Percentiles rank a stretch among this genome's conserved stretches.
Evolutionary conservation across 441 rosid species (phyloP).

Genomic region (Euphorbia corollata): DNA sequence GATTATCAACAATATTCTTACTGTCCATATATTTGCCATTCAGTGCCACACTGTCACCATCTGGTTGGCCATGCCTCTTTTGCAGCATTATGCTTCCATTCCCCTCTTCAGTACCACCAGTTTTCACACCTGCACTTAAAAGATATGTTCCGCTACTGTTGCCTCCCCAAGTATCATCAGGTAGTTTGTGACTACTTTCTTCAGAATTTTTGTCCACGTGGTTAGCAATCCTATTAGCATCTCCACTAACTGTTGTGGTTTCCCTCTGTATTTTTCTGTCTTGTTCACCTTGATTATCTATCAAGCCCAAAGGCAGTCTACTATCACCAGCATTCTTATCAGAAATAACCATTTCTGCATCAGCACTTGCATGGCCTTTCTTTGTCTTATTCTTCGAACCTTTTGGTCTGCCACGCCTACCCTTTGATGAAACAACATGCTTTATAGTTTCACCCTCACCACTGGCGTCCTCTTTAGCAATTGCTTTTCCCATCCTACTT

Average conservation of each 20-base stretch:
- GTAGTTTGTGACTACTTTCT: not conserved
- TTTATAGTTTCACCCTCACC: conserved; percentile 6
- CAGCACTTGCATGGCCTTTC: conserved; percentile 2
- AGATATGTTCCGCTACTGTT: not conserved
- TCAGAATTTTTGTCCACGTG: not conserved
- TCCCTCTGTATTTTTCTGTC: not conserved
- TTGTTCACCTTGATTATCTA: not conserved
- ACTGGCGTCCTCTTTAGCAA: conserved; percentile 8
- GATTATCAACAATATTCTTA: not conserved
- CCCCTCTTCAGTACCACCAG: conserved; percentile 2
- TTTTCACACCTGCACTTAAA: not conserved
- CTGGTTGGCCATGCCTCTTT: conserved; percentile 14
- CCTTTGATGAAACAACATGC: conserved; percentile 6
- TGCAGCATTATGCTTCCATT: not conserved
- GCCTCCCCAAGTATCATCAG: not conserved
- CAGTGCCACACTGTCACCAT: conserved; percentile 1
- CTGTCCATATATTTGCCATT: not conserved
- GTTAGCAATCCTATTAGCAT: not conserved
- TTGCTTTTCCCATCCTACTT: conserved; percentile 9
- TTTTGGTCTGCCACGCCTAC: conserved; percentile 25
- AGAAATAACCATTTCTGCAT: not conserved
- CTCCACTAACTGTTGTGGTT: not conserved
- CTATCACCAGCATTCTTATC: too few relatives aligned
- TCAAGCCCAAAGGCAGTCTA: not conserved
- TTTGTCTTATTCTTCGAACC: conserved; percentile 21